Base-by-base conservation (phyloP, 2,329 filamentous ascomycete genomes). In the Pseudogymnoascus sp. region DNA sequence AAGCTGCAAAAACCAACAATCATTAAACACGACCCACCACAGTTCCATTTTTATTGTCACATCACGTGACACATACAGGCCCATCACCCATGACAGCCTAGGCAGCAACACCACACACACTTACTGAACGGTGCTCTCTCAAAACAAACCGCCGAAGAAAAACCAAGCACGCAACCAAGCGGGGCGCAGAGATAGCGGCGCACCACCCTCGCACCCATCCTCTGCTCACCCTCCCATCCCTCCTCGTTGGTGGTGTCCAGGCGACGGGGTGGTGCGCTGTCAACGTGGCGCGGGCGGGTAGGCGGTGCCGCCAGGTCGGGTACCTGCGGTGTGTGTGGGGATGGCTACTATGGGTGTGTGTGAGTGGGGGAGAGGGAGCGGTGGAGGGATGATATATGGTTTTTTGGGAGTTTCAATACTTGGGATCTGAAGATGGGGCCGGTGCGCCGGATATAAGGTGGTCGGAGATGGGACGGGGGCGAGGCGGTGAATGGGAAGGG, bases 231-330 rank as follows among this genome's bases (percentile, higher is more conserved):
- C n/a, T 8, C 37, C 14, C 37, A 16, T 18, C 16, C 20, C 39
- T 25, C 18, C 2, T n/a, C 18, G 37, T 6, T 14, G 20, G 11
- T 25, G 39, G 39, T 28, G 41, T 50, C 22, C 41, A 47, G 11
- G 28, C 2, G 6, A 6, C 25, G 28, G 3, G 60, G 57, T 50
- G 38, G 70, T 60, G 60, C 37, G 12, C 14, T 12, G 8, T 16
- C 62, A 11, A 71, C 74, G 22, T 62, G 43, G 70, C 1, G 70
- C 73, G 8, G 78, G 77, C 11, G 39, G 73, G 1, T 67, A 60
- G 9, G 35, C 16, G 7, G 62, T 70, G 18, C 64, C 73, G 16
- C 86, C 88, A 65, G 77, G 88, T 60, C 88, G 88, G 78, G 50
- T 70, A 71, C 5, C 78, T 76, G 1, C 88, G 85, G 84, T 70